phyloP scores from a whole-genome alignment of 2,329 filamentous ascomycete species.

The Raffaelea arxii region DNA sequence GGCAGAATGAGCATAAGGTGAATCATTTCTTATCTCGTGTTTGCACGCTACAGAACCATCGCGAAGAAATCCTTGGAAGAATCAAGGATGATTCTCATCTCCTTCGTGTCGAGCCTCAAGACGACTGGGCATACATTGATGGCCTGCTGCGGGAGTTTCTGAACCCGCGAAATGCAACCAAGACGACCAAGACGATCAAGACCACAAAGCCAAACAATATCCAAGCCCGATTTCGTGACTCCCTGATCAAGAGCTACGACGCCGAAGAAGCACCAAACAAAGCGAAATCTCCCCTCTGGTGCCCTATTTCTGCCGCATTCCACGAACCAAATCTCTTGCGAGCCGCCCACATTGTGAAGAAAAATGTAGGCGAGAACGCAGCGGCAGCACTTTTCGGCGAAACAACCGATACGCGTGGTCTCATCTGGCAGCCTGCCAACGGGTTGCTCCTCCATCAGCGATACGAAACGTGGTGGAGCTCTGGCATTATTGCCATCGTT shows the following conservation, averaged over 20 bases:
- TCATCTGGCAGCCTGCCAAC: conserved; percentile 1
- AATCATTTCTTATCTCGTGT: not conserved
- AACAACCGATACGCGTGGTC: not conserved
- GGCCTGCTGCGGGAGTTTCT: not conserved
- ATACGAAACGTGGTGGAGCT: conserved; percentile 1
- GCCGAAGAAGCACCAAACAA: not conserved
- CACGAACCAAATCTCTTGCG: not conserved
- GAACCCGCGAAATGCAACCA: not conserved
- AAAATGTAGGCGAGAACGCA: not conserved
- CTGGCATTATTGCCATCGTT: conserved; percentile 1
- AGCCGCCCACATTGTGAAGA: conserved; percentile 1
- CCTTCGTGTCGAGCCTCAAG: not conserved
- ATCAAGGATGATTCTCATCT: not conserved
- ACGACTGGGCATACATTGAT: not conserved
- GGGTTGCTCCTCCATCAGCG: not conserved
- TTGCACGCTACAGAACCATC: not conserved
- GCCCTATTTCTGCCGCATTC: not conserved
- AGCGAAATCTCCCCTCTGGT: not conserved
- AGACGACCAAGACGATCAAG: conserved; percentile 1
- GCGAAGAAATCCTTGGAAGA: not conserved
- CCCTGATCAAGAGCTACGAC: not conserved
- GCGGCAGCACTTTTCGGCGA: conserved; percentile 1
- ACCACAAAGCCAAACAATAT: not conserved
- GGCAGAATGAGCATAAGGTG: not conserved
- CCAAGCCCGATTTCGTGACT: not conserved